phyloP scores from a whole-genome alignment of 371 early-diverging fungal genomes.

The Mortierella sp. region DNA sequence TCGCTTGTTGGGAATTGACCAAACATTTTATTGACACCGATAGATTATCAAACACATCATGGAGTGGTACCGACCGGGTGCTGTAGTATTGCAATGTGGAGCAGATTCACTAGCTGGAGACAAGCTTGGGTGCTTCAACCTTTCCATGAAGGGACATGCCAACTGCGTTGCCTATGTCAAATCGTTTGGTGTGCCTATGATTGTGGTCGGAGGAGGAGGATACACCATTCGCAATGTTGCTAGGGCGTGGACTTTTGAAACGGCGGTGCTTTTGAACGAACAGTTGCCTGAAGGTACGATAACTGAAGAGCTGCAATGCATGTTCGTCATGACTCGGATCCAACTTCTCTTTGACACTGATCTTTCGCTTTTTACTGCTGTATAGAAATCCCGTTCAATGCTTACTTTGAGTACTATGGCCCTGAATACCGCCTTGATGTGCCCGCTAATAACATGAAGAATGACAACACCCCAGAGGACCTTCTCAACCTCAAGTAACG shows the following conservation, averaged over 20 bases:
- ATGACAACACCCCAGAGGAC: slow-evolving; percentile 92
- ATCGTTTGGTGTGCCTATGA: slow-evolving; percentile 90
- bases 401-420: slow-evolving; percentile 94
- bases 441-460: slow-evolving; percentile 95
- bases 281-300: slow-evolving; percentile 50
- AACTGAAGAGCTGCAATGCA: no score
- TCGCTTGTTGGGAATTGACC: background rate
- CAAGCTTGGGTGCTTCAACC: slow-evolving; percentile 98
- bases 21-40: no score
- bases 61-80: slow-evolving; percentile 95
- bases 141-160: slow-evolving; percentile 93
- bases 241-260: slow-evolving; percentile 99
- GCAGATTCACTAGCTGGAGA: slow-evolving; percentile 99
- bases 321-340: background rate
- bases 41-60: slow-evolving; percentile 84
- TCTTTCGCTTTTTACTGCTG: slow-evolving; percentile 49
- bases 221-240: slow-evolving; percentile 99
- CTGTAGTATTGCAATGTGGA: slow-evolving; percentile 98
- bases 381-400: slow-evolving; percentile 90
- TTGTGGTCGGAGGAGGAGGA: slow-evolving; percentile 99
- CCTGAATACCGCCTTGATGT: slow-evolving; percentile 96
- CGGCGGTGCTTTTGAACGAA: slow-evolving; percentile 70
- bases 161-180: slow-evolving; percentile 95
- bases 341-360: background rate
- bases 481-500: slow-evolving; percentile 83